Percentiles rank a stretch among this genome's conserved stretches.
phyloP scores from a whole-genome alignment of 2,329 filamentous ascomycete species.

The Aspergillus calidoustus region DNA sequence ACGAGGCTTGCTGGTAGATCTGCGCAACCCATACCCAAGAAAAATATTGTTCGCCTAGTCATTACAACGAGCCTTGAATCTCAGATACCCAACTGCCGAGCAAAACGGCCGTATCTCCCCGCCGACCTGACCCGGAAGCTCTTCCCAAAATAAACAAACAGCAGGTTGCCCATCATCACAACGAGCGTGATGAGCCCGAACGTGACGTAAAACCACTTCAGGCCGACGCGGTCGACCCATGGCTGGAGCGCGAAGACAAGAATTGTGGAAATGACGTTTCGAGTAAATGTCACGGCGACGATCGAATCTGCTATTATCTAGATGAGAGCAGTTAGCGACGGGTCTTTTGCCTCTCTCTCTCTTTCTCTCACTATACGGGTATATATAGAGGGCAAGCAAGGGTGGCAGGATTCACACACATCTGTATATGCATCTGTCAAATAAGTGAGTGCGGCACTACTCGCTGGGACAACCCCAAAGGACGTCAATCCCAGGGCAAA shows the following conservation, averaged over 20 bases:
- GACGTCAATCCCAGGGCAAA: slow-evolving; percentile 1
- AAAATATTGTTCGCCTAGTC: no score
- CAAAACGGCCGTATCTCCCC: background rate
- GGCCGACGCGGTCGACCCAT: background rate
- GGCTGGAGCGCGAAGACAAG: slow-evolving; percentile 50
- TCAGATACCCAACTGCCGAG: background rate
- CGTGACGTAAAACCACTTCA: background rate
- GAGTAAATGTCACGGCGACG: slow-evolving; percentile 50
- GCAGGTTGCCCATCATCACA: background rate
- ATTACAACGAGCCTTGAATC: no score
- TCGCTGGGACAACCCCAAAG: slow-evolving; percentile 26
- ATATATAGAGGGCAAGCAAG: no score
- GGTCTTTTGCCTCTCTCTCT: no score
- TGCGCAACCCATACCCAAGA: no score
- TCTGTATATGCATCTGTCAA: no score
- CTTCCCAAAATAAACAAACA: background rate
- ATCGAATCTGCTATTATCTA: slow-evolving; percentile 55
- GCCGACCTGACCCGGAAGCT: background rate
- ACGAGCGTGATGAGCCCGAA: background rate
- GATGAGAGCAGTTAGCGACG: no score
- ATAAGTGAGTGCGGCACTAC: no score
- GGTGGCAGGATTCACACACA: no score
- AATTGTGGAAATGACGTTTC: slow-evolving; percentile 50
- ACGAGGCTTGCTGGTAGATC: no score
- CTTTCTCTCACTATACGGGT: no score